Evolutionary conservation across 2,329 filamentous ascomycete genomes (phyloP), one percentile per base, ranked within the genome.

Genomic region (Hymenoscyphus fraxineus): DNA sequence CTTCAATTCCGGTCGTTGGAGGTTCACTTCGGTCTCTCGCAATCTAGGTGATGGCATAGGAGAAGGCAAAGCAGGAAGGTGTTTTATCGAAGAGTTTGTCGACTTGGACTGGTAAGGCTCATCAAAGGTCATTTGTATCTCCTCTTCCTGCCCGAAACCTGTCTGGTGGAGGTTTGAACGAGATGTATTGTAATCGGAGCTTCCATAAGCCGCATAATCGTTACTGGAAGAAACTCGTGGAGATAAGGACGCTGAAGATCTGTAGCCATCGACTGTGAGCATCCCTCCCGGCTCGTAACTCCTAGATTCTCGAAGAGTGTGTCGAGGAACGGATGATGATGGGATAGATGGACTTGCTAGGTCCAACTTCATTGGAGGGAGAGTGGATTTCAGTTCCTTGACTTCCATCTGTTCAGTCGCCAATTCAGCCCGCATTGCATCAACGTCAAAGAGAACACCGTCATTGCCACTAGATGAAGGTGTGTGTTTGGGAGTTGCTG

Each of bases 381-480:
- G 80, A 1, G 93, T 97, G 59, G 90, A 93, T 77, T 95, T 85
- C 65, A 97, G 85, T 78, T 98, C 91, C 74, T 87, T 89, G 68
- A 96, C 87, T 75, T 85, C 81, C 58, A 88, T 77, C 71, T 72
- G 69, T 55, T 77, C 72, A 55, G 66, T 74, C 44, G 91, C 91
- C 40, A 99, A 80, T 72, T 96, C 91, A 10, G 92, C 88, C 59
- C 92, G 85, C 69, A 99, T 98, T 13, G 95, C 95, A 72, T 99
- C 95, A 58, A 99, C 87, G 73, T 99, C 95, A 73, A 99, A 99
- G 57, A 99, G 82, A 9, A 98, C 89, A 15, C 74, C 72, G 38
- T 74, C 68, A 22, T 76, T 75, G 44, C 73, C 74, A 22, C 73
- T 71, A 44, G 74, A 71, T 15, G 72, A 74, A 56, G 75, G 72